A percentile compares a stretch with the other conserved stretches of the same genome.
These are phyloP conservation scores for Cladosporium sp. DNA, from an alignment of 2,329 filamentous ascomycete species.

Conservation along the genomic window DNA sequence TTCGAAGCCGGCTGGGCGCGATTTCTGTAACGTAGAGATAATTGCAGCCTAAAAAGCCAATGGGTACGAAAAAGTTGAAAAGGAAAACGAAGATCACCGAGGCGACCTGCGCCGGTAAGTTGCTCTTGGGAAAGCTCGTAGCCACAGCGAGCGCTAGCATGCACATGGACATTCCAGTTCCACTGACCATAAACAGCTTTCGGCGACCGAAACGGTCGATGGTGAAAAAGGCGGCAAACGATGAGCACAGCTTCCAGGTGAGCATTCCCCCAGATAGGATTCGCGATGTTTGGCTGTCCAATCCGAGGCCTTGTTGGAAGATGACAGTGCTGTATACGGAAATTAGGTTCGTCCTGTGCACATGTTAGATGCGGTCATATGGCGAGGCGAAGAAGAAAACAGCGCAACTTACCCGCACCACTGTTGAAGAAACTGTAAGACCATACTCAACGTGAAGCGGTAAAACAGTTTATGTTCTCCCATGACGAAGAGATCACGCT, in stretches of 20 bases:
- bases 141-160: conserved; percentile 21
- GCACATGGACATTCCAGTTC: conserved; percentile 44
- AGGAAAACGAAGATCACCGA: too few species aligned
- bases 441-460: conserved; percentile 47
- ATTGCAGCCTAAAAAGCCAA: too few species aligned
- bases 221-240: not conserved
- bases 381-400: not conserved
- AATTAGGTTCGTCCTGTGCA: not conserved
- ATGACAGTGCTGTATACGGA: not conserved
- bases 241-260: not conserved
- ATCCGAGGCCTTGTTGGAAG: not conserved
- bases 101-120: too few species aligned
- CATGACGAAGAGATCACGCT: not conserved
- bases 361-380: not conserved
- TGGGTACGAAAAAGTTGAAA: too few species aligned
- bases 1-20: too few species aligned
- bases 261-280: not conserved
- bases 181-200: not conserved
- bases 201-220: not conserved
- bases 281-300: not conserved
- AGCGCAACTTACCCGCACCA: conserved; percentile 33
- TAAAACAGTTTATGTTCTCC: conserved; percentile 44
- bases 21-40: too few species aligned
- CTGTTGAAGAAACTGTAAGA: conserved; percentile 49
- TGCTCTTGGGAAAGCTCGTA: too few species aligned